These are phyloP conservation scores for Claviceps sp. DNA, from an alignment of 2,329 filamentous ascomycete species.

Conservation along the genomic window DNA sequence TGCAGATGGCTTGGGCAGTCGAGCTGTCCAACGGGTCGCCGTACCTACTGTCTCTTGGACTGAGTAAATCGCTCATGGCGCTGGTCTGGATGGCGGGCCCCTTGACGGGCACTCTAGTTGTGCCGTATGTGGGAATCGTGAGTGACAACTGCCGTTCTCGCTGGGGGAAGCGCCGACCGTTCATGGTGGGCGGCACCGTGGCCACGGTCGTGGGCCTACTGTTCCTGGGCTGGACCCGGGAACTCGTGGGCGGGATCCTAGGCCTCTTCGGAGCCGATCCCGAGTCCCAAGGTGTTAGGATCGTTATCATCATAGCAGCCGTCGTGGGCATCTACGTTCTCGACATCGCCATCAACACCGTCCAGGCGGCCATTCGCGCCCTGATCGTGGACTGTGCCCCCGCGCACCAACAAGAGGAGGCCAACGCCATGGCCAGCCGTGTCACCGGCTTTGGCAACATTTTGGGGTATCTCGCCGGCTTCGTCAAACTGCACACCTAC, in stretches of 20 bases:
- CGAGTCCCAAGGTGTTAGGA: conserved; percentile 51
- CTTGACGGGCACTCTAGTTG: conserved; percentile 63
- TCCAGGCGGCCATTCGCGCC: conserved; percentile 81
- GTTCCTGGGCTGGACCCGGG: conserved; percentile 59
- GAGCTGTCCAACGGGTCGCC: conserved; percentile 89
- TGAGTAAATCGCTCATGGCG: conserved; percentile 72
- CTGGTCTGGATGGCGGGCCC: conserved; percentile 78
- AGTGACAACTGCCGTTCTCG: conserved; percentile 63
- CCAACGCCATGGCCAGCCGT: conserved; percentile 88
- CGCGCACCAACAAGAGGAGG: conserved; percentile 81
- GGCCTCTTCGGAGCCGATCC: conserved; percentile 56
- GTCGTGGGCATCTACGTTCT: conserved; percentile 80
- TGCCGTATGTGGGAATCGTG: conserved; percentile 70
- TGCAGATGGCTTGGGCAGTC: conserved; percentile 93
- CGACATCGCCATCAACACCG: conserved; percentile 93
- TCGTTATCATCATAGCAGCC: conserved; percentile 59
- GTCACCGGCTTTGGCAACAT: conserved; percentile 84
- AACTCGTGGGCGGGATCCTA: conserved; percentile 55
- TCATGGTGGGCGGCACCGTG: conserved; percentile 57
- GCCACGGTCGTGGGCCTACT: conserved; percentile 57
- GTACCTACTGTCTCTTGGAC: conserved; percentile 64
- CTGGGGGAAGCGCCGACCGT: conserved; percentile 71
- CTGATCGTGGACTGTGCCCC: conserved; percentile 92
- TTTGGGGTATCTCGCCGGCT: conserved; percentile 76
- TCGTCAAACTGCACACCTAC: conserved; percentile 60